Conservation (phyloP, 2,329 filamentous ascomycete genomes). For the Cladophialophora yegresii region DNA sequence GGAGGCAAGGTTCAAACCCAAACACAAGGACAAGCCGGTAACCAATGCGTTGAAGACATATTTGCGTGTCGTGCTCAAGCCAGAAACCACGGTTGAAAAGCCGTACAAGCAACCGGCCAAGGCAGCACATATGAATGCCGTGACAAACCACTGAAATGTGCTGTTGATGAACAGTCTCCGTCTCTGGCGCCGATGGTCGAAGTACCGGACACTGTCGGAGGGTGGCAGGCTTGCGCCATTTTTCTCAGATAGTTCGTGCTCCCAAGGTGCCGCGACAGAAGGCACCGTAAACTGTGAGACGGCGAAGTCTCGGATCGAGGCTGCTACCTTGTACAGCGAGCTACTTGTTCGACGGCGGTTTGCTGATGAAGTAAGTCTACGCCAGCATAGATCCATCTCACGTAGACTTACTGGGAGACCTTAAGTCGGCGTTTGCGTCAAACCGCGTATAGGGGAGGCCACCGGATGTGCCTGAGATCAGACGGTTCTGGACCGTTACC, state of each 20-base stretch:
- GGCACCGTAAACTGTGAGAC: slow-evolving; percentile 29
- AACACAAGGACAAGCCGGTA: slow-evolving; percentile 20
- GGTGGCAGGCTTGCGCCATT: slow-evolving; percentile 9
- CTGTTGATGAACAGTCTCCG: slow-evolving; percentile 28
- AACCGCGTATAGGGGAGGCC: slow-evolving; percentile 9
- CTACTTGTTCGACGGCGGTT: slow-evolving; percentile 21
- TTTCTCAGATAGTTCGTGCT: slow-evolving; percentile 30
- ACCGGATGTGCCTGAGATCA: neutral
- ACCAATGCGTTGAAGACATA: slow-evolving; percentile 29
- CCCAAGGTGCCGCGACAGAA: slow-evolving; percentile 24
- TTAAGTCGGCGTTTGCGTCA: slow-evolving; percentile 5
- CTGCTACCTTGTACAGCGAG: slow-evolving; percentile 21
- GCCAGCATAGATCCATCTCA: neutral
- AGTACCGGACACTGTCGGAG: slow-evolving; percentile 25
- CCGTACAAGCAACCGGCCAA: slow-evolving; percentile 22
- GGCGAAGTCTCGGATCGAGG: slow-evolving; percentile 20
- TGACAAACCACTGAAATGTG: slow-evolving; percentile 26
- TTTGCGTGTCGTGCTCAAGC: slow-evolving; percentile 20
- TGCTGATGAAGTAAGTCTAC: neutral
- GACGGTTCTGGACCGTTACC: neutral
- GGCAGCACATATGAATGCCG: slow-evolving; percentile 26
- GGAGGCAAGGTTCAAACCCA: slow-evolving; percentile 28
- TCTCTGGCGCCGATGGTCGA: slow-evolving; percentile 26
- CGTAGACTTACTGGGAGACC: slow-evolving; percentile 13
- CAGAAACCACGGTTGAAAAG: slow-evolving; percentile 17